Evolutionary conservation across 2,329 filamentous ascomycete species (phyloP).

Genomic region (Leptographium wingfieldii): DNA sequence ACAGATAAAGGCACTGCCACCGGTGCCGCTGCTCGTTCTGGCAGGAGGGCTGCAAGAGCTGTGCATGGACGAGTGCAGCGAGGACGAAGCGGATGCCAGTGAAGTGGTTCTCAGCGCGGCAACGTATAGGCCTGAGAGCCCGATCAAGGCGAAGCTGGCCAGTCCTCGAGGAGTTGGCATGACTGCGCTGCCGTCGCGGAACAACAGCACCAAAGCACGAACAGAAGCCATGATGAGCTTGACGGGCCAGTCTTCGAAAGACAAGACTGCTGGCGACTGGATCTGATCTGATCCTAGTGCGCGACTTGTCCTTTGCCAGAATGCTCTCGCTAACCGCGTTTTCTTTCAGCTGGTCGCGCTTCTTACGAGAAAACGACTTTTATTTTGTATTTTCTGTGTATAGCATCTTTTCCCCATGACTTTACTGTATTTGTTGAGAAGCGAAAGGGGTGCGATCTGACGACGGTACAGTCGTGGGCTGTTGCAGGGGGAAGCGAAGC

Average conservation of each 20-base stretch:
- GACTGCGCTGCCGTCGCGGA: constrained; percentile 17
- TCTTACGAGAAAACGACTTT: not conserved
- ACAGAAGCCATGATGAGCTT: no score
- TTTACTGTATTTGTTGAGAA: not conserved
- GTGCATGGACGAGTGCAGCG: constrained; percentile 16
- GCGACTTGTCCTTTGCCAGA: no score
- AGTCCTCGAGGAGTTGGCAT: constrained; percentile 33
- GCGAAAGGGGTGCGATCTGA: no score
- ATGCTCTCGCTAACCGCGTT: no score
- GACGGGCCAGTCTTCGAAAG: not conserved
- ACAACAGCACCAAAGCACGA: constrained; percentile 7
- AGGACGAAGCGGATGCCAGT: not conserved
- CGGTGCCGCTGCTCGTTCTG: constrained; percentile 18
- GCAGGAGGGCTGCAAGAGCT: constrained; percentile 5
- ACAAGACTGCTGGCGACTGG: constrained; percentile 10
- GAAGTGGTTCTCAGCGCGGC: no score
- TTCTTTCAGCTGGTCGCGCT: not conserved
- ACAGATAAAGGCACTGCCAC: constrained; percentile 25
- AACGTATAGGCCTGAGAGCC: constrained; percentile 15
- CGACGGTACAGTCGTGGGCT: no score
- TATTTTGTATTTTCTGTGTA: not conserved
- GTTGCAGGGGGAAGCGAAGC: no score
- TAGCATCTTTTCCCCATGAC: not conserved
- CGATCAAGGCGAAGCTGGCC: constrained; percentile 23
- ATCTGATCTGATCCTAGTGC: constrained; percentile 6